Evolutionary conservation across 2,329 filamentous ascomycete species (phyloP).

Genomic region (Penicillium sp.): DNA sequence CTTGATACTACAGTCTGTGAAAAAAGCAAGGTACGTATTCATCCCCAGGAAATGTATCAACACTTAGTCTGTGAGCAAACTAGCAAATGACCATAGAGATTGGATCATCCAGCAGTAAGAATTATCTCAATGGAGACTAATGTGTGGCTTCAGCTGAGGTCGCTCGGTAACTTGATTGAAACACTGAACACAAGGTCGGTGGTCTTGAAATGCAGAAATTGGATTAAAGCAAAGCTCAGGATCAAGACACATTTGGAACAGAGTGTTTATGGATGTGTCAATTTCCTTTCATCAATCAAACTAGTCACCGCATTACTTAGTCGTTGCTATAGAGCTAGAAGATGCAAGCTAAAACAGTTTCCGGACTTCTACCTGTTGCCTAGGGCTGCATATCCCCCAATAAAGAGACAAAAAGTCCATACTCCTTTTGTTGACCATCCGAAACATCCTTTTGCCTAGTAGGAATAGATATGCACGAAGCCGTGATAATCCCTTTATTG

Average conservation of each 20-base stretch:
- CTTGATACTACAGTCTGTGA: no score
- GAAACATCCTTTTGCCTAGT: neutral
- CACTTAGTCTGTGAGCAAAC: no score
- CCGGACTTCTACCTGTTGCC: neutral
- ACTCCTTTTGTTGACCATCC: neutral
- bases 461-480: neutral
- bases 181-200: neutral
- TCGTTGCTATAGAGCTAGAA: neutral
- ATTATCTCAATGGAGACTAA: no score
- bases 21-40: no score
- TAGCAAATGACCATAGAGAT: no score
- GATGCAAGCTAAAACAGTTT: neutral
- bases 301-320: no score
- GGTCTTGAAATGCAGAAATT: neutral
- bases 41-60: no score
- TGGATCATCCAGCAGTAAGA: no score
- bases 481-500: neutral
- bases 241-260: neutral
- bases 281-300: neutral
- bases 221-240: neutral
- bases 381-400: no score
- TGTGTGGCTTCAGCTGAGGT: no score
- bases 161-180: no score
- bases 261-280: neutral
- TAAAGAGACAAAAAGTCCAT: no score